These are phyloP conservation scores for Pythium sukuiense DNA, from an alignment of 352 stramenopile genomes.

Conservation along the genomic window DNA sequence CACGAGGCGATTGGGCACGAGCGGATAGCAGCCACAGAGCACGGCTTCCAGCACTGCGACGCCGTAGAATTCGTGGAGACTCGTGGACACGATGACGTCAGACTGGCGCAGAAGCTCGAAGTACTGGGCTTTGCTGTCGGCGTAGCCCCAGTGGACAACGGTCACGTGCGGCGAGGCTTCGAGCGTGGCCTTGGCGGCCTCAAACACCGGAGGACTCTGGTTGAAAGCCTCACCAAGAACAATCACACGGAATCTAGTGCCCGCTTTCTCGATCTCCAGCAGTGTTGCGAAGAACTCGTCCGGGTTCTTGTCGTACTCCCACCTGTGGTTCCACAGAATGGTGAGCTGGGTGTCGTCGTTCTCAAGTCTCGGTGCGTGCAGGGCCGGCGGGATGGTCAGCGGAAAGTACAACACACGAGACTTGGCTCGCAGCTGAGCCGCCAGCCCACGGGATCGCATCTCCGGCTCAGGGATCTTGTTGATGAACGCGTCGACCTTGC, in stretches of 20 bases:
- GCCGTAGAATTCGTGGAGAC: conserved; percentile 59
- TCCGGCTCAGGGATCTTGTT: conserved; percentile 51
- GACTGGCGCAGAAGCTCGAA: conserved; percentile 33
- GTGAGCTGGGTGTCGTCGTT: conserved; percentile 28
- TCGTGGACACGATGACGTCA: conserved; percentile 58
- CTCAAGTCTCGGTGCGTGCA: background rate
- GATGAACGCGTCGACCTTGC: conserved; percentile 48
- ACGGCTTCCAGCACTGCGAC: conserved; percentile 53
- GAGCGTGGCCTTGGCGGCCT: conserved; percentile 26
- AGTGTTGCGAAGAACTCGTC: conserved; percentile 49
- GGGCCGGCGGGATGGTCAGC: conserved; percentile 22
- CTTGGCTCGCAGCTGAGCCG: conserved; percentile 29
- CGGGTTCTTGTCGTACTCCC: conserved; percentile 66
- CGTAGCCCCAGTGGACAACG: conserved; percentile 45
- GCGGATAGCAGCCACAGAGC: conserved; percentile 43
- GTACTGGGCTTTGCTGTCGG: conserved; percentile 34
- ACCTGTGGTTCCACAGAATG: conserved; percentile 55
- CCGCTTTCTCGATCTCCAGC: conserved; percentile 30
- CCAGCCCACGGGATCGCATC: conserved; percentile 28
- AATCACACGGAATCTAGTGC: conserved; percentile 35
- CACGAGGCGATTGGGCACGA: conserved; percentile 51
- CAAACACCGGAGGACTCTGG: conserved; percentile 32
- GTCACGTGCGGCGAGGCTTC: conserved; percentile 27
- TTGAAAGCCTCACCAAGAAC: conserved; percentile 45
- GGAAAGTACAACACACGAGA: conserved; percentile 47